A percentile compares a stretch with the other conserved stretches of the same genome.
Evolutionary conservation across 495 filamentous ascomycete species (phyloP).

Genomic region (Penicillium odoratum): DNA sequence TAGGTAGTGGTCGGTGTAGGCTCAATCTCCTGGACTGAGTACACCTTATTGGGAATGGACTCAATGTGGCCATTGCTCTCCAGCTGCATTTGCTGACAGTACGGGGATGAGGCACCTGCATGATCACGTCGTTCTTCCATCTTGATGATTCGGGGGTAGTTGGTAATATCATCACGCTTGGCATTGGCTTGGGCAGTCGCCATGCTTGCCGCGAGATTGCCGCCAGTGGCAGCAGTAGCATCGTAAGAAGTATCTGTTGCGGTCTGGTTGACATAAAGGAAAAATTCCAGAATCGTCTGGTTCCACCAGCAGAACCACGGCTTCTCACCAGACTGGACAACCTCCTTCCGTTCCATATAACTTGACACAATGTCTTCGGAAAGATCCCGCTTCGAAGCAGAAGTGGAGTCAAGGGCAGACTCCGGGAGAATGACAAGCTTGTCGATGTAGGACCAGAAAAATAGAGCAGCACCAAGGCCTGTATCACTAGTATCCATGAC

Average conservation of each 20-base stretch:
- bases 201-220: constrained; percentile 23
- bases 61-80: constrained; percentile 46
- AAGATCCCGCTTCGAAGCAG: constrained; percentile 31
- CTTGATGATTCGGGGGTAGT: constrained; percentile 75
- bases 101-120: constrained; percentile 44
- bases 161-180: constrained; percentile 21
- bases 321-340: constrained; percentile 59
- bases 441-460: constrained; percentile 69
- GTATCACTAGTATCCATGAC: constrained; percentile 65
- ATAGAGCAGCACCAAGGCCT: constrained; percentile 70
- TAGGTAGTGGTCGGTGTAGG: constrained; percentile 44
- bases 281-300: constrained; percentile 73
- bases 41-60: constrained; percentile 46
- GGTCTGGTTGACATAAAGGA: constrained; percentile 70
- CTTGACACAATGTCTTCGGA: constrained; percentile 26
- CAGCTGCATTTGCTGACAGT: constrained; percentile 74
- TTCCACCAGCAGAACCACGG: constrained; percentile 94
- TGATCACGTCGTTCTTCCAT: constrained; percentile 71
- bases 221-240: constrained; percentile 24
- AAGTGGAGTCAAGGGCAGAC: constrained; percentile 39
- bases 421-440: constrained; percentile 78
- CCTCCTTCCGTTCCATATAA: constrained; percentile 40
- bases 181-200: constrained; percentile 13
- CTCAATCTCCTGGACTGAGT: constrained; percentile 62
- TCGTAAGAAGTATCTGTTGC: constrained; percentile 41